These are phyloP conservation scores for Ophiobolus disseminans DNA, from an alignment of 2,329 filamentous ascomycete genomes.

Conservation along the genomic window DNA sequence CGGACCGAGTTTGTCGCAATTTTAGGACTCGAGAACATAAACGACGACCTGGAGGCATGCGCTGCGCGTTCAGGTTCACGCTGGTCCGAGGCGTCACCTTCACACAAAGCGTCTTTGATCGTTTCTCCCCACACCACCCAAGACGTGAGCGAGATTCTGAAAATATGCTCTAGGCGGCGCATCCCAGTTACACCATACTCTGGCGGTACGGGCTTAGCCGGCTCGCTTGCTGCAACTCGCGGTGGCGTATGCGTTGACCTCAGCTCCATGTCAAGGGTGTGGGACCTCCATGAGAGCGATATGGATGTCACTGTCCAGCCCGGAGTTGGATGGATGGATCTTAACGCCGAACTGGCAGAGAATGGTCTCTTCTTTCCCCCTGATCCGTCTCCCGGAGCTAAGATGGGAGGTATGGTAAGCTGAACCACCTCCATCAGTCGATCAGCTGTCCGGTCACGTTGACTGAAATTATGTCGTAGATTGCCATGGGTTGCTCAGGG, in stretches of 20 bases:
- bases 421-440: too few species aligned
- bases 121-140: too few species aligned
- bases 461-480: too few species aligned
- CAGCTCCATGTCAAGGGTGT: constrained; percentile 79
- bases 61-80: too few species aligned
- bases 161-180: constrained; percentile 78
- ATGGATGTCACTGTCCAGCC: constrained; percentile 64
- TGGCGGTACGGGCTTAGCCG: constrained; percentile 88
- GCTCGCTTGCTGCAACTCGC: constrained; percentile 82
- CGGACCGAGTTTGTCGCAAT: too few species aligned
- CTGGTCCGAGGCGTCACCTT: too few species aligned
- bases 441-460: too few species aligned
- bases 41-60: too few species aligned
- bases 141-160: constrained; percentile 86
- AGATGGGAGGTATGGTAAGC: constrained; percentile 91
- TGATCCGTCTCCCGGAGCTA: constrained; percentile 89
- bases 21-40: too few species aligned
- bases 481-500: constrained; percentile 77
- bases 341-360: constrained; percentile 80
- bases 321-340: constrained; percentile 82
- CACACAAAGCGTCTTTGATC: too few species aligned
- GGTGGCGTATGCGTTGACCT: constrained; percentile 90
- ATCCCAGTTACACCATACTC: constrained; percentile 89
- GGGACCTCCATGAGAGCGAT: constrained; percentile 75
- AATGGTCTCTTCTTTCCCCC: constrained; percentile 86